Evolutionary conservation across 495 filamentous ascomycete genomes (phyloP).

Genomic region (Penicillium desertorum): DNA sequence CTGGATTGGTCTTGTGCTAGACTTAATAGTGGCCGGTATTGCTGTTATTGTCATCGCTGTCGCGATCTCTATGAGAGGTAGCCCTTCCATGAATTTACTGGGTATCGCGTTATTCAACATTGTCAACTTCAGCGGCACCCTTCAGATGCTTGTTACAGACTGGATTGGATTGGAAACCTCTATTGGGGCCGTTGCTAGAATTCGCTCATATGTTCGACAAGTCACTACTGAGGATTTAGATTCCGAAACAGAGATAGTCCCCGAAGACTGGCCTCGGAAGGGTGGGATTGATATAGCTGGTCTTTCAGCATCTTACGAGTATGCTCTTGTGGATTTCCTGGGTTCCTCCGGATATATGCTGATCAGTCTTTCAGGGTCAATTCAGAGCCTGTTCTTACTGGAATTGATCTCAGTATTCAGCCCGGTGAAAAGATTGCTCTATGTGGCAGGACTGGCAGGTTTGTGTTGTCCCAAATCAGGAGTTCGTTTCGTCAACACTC

Average conservation of each 20-base stretch:
- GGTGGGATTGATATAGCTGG: constrained; percentile 22
- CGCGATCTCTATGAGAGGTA: constrained; percentile 23
- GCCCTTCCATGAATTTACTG: constrained; percentile 21
- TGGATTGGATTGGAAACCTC: constrained; percentile 36
- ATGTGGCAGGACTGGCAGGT: constrained; percentile 48
- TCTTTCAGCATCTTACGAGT: constrained; percentile 33
- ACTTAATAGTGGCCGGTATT: constrained; percentile 58
- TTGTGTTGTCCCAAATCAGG: constrained; percentile 4
- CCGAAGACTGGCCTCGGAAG: constrained; percentile 23
- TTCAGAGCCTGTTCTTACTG: constrained; percentile 18
- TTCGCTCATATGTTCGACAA: constrained; percentile 22
- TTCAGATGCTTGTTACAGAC: constrained; percentile 23
- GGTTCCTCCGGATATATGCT: not conserved
- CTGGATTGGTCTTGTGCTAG: constrained; percentile 68
- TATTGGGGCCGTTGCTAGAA: constrained; percentile 32
- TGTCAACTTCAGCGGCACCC: constrained; percentile 29
- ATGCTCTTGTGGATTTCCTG: constrained; percentile 1
- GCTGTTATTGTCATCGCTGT: constrained; percentile 49
- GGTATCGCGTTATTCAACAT: constrained; percentile 36
- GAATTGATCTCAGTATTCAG: constrained; percentile 15
- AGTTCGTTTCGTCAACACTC: not conserved
- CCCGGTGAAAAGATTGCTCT: constrained; percentile 47
- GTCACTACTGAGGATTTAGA: constrained; percentile 23
- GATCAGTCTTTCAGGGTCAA: constrained; percentile 15
- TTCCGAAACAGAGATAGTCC: constrained; percentile 16